These are phyloP conservation scores for Aegle marmelos DNA, from an alignment of 345 rosid species.

Conservation along the genomic window DNA sequence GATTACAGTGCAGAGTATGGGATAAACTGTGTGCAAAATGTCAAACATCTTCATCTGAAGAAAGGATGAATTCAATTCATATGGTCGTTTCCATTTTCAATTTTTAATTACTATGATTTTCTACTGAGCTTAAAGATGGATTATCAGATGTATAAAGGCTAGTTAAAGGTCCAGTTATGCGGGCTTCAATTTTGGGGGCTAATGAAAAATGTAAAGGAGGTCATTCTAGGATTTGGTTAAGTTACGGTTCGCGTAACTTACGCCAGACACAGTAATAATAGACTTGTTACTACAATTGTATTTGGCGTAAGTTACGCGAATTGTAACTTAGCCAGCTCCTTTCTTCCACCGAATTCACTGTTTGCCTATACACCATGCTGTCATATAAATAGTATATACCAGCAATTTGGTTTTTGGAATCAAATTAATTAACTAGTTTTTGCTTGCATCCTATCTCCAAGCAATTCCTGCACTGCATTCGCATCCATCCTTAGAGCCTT, in stretches of 20 bases:
- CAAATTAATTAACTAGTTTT: no score
- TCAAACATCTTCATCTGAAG: background rate
- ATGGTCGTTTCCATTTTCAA: background rate
- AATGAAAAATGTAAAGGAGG: slow-evolving; percentile 18
- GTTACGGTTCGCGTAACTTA: no score
- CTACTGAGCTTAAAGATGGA: slow-evolving; percentile 6
- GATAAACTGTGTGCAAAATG: background rate
- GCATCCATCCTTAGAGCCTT: slow-evolving; percentile 12
- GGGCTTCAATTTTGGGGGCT: slow-evolving; percentile 26
- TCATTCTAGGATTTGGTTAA: no score
- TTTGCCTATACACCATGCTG: slow-evolving; percentile 25
- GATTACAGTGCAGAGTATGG: background rate
- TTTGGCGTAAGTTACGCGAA: no score
- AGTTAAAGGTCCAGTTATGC: slow-evolving; percentile 16
- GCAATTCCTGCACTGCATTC: slow-evolving; percentile 24
- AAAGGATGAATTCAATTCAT: no score
- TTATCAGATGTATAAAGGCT: no score
- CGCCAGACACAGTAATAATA: no score
- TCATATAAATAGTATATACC: no score
- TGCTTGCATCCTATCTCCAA: slow-evolving; percentile 32
- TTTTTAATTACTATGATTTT: slow-evolving; percentile 16
- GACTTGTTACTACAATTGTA: no score
- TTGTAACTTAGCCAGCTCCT: no score
- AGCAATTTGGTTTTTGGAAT: no score
- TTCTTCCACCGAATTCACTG: slow-evolving; percentile 6